Conservation (phyloP, 2,329 filamentous ascomycete genomes). For the Trichoderma breve region DNA sequence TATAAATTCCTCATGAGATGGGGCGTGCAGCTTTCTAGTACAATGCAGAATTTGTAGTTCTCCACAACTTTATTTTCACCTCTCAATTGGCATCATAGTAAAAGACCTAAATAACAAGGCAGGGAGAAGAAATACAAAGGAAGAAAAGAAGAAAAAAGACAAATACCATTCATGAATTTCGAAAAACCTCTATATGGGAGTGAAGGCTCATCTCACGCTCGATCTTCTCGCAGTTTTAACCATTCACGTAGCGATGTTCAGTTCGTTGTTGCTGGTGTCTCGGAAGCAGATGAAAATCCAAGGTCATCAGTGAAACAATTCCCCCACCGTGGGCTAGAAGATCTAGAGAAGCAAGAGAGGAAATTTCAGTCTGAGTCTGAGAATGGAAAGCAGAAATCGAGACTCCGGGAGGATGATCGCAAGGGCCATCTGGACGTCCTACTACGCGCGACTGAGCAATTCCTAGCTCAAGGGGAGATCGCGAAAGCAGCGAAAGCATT, state of each 20-base stretch:
- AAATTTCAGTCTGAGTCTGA: not conserved
- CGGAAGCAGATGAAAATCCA: conserved; percentile 44
- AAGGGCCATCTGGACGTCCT: conserved; percentile 62
- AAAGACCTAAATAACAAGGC: not conserved
- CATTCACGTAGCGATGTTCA: conserved; percentile 52
- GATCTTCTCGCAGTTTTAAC: conserved; percentile 38
- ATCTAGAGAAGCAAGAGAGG: not conserved
- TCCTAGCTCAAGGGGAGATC: conserved; percentile 69
- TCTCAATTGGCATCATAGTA: not conserved
- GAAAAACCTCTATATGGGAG: not conserved
- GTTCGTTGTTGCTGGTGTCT: conserved; percentile 52
- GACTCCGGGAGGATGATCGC: conserved; percentile 23
- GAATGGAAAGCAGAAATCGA: conserved; percentile 12
- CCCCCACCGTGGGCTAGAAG: conserved; percentile 45
- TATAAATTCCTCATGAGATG: not conserved
- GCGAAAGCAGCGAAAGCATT: conserved; percentile 71
- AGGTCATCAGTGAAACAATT: conserved; percentile 44
- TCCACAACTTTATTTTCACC: not conserved
- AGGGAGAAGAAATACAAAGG: not conserved
- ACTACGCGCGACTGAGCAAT: conserved; percentile 68
- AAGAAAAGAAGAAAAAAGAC: not conserved
- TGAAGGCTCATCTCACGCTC: not conserved
- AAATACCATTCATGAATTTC: not conserved
- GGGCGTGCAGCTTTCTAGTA: not conserved
- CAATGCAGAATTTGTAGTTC: not conserved